Evolutionary conservation across 305 asterid species (phyloP), one percentile per base, ranked within the genome.

Genomic region (Fraxinus platypoda): DNA sequence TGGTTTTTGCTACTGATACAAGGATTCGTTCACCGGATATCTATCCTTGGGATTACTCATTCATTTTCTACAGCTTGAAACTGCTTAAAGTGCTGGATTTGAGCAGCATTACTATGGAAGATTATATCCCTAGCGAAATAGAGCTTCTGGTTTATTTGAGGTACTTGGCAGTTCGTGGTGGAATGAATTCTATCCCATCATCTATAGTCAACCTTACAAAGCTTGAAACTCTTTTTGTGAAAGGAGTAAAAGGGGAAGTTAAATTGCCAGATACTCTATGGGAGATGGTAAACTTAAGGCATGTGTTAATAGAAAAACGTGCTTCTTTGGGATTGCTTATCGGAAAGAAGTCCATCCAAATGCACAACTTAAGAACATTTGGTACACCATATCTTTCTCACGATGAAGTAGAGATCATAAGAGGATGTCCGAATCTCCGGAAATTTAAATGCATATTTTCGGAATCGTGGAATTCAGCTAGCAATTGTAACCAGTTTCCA

Each of bases 201-300:
- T 84, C 81, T 26, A 76, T 80, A 80, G 30, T 34, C 59, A 76
- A 33, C 49, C 68, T 84, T 6, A 0, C n/a, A n/a, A 46, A 57
- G 15, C 76, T 84, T 5, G 81, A 80, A 64, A 68, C 81, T 7
- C 70, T 83, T 21, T 62, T 75, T 26, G 21, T 80, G 34, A 80
- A 25, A 74, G 82, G 80, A 49, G 9, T 38, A 28, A 77, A 70
- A 25, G 77, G 49, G 19, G 77, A 75, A 43, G 15, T 80, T 8
- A 0, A 3, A 11, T 2, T 80, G 62, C 84, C 86, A 7, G 54
- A 43, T 31, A 46, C 52, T 9, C 4, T 80, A 34, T 83, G 86
- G 86, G 33, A 75, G 13, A 74, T 80, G 81, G 83, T 66, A 26
- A 79, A 52, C 74, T 71, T 84, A 75, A 68, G 78, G 41, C 86